Conservation (phyloP, 768 basidiomycete genomes). For the Rhodosporidiobolus odoratus region DNA sequence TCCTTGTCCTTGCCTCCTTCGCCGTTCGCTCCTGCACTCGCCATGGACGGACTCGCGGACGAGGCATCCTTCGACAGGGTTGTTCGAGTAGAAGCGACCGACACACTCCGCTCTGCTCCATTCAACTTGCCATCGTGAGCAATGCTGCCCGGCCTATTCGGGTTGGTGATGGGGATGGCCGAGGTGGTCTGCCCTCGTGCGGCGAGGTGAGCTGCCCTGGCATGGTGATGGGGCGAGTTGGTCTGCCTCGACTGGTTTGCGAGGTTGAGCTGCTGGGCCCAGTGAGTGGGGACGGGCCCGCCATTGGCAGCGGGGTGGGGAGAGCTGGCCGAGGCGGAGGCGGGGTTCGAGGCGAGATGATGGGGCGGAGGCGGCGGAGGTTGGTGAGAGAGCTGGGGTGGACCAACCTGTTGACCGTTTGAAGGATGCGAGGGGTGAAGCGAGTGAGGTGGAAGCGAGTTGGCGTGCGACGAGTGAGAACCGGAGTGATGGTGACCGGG, state of each 20-base stretch:
- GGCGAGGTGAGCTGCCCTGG: conserved; percentile 89
- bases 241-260: conserved; percentile 73
- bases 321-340: background rate
- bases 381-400: conserved; percentile 2
- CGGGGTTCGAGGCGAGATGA: conserved; percentile 21
- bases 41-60: conserved; percentile 6
- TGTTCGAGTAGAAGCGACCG: conserved; percentile 25
- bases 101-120: conserved; percentile 20
- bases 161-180: conserved; percentile 64
- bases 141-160: conserved; percentile 37
- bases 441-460: conserved; percentile 22
- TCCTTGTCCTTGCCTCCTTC: conserved; percentile 15
- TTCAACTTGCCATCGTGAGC: conserved; percentile 1
- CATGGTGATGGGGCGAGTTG: conserved; percentile 86
- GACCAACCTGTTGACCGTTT: background rate
- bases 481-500: conserved; percentile 21
- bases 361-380: conserved; percentile 17
- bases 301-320: conserved; percentile 16
- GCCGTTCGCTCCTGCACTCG: background rate
- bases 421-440: conserved; percentile 23
- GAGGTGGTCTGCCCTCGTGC: conserved; percentile 78
- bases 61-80: background rate
- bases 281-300: conserved; percentile 33
- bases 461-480: conserved; percentile 6
- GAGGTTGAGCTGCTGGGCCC: conserved; percentile 40